Evolutionary conservation across 148 eudicot genomes (phyloP).

Genomic region (Nepenthes mirabilis): DNA sequence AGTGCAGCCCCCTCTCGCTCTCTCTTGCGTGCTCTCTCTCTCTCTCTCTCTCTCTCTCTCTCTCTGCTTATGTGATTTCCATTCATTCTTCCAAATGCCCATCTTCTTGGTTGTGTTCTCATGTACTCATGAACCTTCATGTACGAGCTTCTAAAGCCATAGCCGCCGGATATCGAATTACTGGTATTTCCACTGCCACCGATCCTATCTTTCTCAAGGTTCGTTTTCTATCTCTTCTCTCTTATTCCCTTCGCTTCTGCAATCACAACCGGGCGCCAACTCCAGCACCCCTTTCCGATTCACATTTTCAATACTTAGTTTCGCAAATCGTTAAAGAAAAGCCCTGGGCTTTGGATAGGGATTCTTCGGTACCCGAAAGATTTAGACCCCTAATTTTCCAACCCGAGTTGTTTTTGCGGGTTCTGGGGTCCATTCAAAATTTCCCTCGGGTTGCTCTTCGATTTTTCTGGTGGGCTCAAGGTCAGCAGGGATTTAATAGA

Average conservation of each 20-base stretch:
- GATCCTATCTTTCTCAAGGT: slow-evolving; percentile 17
- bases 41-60: neutral
- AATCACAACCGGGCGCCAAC: neutral
- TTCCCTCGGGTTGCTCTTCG: slow-evolving; percentile 26
- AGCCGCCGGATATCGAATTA: neutral
- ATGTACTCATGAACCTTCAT: slow-evolving; percentile 31
- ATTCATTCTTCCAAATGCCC: neutral
- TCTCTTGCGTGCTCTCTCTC: neutral
- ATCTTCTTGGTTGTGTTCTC: neutral
- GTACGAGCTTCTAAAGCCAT: slow-evolving; percentile 26
- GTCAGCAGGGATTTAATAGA: slow-evolving; percentile 27
- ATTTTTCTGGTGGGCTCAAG: slow-evolving; percentile 38
- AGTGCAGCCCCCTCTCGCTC: neutral
- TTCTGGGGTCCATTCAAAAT: slow-evolving; percentile 18
- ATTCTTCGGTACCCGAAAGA: slow-evolving; percentile 12
- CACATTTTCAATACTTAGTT: slow-evolving; percentile 16
- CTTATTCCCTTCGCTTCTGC: slow-evolving; percentile 7
- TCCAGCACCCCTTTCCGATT: neutral
- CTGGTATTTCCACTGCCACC: neutral
- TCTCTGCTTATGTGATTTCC: neutral
- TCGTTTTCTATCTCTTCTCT: slow-evolving; percentile 15
- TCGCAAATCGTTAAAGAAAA: slow-evolving; percentile 15
- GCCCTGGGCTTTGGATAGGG: slow-evolving; percentile 16
- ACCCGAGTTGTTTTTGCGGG: slow-evolving; percentile 27
- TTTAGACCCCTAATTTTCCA: slow-evolving; percentile 19